Evolutionary conservation across 805 yeast species (phyloP), one percentile per base, ranked within the genome.

Genomic region (Ogataea nakhonphanomensis): DNA sequence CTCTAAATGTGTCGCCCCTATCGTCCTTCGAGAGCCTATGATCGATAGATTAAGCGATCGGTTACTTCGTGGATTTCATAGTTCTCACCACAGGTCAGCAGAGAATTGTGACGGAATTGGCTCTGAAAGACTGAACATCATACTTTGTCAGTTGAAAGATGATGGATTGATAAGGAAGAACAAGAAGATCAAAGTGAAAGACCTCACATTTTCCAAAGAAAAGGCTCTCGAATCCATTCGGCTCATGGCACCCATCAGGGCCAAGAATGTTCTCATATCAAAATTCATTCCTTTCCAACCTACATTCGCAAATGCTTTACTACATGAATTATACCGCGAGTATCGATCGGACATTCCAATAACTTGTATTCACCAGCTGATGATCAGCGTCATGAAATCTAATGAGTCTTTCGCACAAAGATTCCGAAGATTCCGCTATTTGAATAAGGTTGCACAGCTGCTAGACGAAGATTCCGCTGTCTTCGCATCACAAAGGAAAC

Each of bases 261-360:
- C 20, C 20, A 17, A 17, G 20, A 17, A 17, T 5, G 20, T 17
- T 4, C 20, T 17, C 20, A 17, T 17, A 17, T 17, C 20, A 17
- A 17, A 17, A 5, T 17, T 17, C 20, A 17, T 17, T 17, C 5
- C 20, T 17, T 17, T 17, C 5, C 20, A 17, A 17, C 20, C 20
- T 17, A 17, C 20, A 17, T 17, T 5, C 5, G 20, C 20, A 17
- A 17, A 17, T 17, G 20, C 20, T 17, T 17, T 17, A 17, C 20
- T 17, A 17, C 20, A 17, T 17, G 44, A 49, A 30, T 41, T 48
- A 17, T 51, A 46, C 41, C 21, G 13, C 4, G 58, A 57, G 34
- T 60, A 55, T 37, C 34, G 43, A 3, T 40, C 44, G 8, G 50
- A 51, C 20, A 43, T 58, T 10, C 65, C 65, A 17, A 20, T 50